Evolutionary conservation across 345 rosid genomes (phyloP), one percentile per base, ranked within the genome.

Genomic region (Iberis pinnata): DNA sequence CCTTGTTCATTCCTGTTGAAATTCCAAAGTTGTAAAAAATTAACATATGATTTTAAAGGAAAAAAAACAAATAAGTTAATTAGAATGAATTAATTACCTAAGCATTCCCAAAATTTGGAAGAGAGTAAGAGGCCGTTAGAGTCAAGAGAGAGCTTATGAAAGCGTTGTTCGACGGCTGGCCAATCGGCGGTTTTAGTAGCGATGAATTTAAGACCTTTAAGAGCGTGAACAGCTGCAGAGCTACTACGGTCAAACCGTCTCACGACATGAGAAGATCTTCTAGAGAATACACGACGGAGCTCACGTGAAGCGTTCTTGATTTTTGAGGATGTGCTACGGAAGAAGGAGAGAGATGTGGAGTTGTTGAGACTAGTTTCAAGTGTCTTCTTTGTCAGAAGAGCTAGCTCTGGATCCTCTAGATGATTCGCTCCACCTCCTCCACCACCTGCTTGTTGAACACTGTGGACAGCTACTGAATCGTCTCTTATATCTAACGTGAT

Each of bases 1-100:
- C 86, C 56, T 73, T 80, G 64, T 81, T 86, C 93, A 86, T 86
- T 8, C 95, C 97, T 86, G n/a, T n/a, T n/a, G n/a, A n/a, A 63
- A 12, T 13, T 13, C 8, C 13, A 47, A 12, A 8, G n/a, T n/a
- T n/a, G n/a, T n/a, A n/a, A n/a, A n/a, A n/a, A n/a, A n/a, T n/a
- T n/a, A n/a, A n/a, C n/a, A n/a, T n/a, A n/a, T n/a, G n/a, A n/a
- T n/a, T n/a, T n/a, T n/a, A n/a, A n/a, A n/a, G n/a, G n/a, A n/a
- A n/a, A n/a, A n/a, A n/a, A n/a, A n/a, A n/a, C n/a, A n/a, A n/a
- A n/a, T n/a, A n/a, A n/a, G n/a, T n/a, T n/a, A n/a, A n/a, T n/a
- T n/a, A n/a, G n/a, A n/a, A 12, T 2, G n/a, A 6, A 19, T 26
- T 32, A 9, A 18, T 26, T 65, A 83, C 97, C 97, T 39, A 89